A percentile compares a stretch with the other conserved stretches of the same genome.
Evolutionary conservation across 169 alveolate species (phyloP).

Genomic region (Theileria sp.): DNA sequence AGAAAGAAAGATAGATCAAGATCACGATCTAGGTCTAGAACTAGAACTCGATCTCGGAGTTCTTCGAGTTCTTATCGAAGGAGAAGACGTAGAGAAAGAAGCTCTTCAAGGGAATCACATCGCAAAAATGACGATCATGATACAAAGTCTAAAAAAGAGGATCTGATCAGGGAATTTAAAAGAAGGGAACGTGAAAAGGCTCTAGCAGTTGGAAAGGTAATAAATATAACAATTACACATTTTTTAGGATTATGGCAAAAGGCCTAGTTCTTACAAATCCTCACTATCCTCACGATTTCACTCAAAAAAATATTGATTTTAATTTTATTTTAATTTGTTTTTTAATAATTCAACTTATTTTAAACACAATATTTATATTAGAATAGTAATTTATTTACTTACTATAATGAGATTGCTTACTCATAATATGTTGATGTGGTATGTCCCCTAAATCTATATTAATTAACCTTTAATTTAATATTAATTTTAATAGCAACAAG

Average conservation of each 20-base stretch:
- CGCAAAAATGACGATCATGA: slow-evolving; percentile 30
- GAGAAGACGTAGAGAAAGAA: slow-evolving; percentile 11
- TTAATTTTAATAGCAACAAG: slow-evolving; percentile 62
- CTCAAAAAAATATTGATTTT: slow-evolving; percentile 34
- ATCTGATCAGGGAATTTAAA: slow-evolving; percentile 62
- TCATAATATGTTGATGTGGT: slow-evolving; percentile 78
- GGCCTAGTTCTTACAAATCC: slow-evolving; percentile 75
- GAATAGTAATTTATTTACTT: slow-evolving; percentile 6
- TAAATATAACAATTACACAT: neutral
- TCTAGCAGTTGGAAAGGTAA: slow-evolving; percentile 73
- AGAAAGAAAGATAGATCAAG: slow-evolving; percentile 34
- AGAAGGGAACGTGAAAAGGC: slow-evolving; percentile 73
- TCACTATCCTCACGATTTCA: slow-evolving; percentile 71
- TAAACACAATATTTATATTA: neutral
- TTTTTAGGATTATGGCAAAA: slow-evolving; percentile 69
- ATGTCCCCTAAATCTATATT: slow-evolving; percentile 28
- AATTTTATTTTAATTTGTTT: neutral
- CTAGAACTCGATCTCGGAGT: slow-evolving; percentile 31
- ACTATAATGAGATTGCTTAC: slow-evolving; percentile 72
- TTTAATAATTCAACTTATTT: neutral
- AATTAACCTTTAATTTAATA: neutral
- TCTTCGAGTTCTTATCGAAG: slow-evolving; percentile 26
- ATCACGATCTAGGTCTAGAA: neutral
- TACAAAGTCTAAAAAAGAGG: slow-evolving; percentile 62
- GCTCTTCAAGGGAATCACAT: slow-evolving; percentile 4